Base-by-base conservation (phyloP, 805 yeast species). In the Ogataea haglerorum region DNA sequence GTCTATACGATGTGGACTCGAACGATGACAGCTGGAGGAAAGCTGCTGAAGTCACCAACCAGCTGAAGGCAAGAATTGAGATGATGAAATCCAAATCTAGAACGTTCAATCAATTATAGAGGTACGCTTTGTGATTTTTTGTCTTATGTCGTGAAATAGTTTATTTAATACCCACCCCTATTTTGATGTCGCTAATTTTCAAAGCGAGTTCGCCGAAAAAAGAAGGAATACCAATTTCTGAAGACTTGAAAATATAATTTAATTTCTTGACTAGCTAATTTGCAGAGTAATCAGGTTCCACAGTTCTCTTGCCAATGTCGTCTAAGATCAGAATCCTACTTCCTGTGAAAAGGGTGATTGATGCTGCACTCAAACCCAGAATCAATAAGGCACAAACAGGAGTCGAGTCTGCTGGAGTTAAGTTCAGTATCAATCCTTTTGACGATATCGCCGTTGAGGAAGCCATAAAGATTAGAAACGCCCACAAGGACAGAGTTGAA, bases 371-470 rank as follows among this genome's bases (percentile, higher is more conserved):
- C 55, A 85, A 85, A 65, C 99, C 99, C 34, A 76, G 97, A 56
- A 82, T 91, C 64, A 89, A 89, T 71, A 81, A 86, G 63, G 69
- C 95, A 10, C 80, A 79, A 35, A 82, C 88, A 9, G 95, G 93
- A 5, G 80, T 85, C 36, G 96, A 89, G 53, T 79, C 91, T 40
- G 78, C 84, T 48, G 97, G 96, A 43, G 86, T 87, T 52, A 91
- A 91, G 68, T 89, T 83, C 71, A 78, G 88, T 58, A 87, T 91
- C 63, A 93, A 93, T 63, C 99, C 99, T 42, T 93, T 93, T 65
- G 93, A 95, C 67, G 99, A 93, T 66, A 93, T 93, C 60, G 99
- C 99, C 7, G 60, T 93, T 38, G 99, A 93, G 66, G 99, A 93
- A 64, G 95, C 98, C 1, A 69, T 90, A 30, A 77, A 82, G 52